Percentiles rank a stretch among this genome's conserved stretches.
Evolutionary conservation across 305 asterid species (phyloP).

Genomic region (Petunia hybrid): DNA sequence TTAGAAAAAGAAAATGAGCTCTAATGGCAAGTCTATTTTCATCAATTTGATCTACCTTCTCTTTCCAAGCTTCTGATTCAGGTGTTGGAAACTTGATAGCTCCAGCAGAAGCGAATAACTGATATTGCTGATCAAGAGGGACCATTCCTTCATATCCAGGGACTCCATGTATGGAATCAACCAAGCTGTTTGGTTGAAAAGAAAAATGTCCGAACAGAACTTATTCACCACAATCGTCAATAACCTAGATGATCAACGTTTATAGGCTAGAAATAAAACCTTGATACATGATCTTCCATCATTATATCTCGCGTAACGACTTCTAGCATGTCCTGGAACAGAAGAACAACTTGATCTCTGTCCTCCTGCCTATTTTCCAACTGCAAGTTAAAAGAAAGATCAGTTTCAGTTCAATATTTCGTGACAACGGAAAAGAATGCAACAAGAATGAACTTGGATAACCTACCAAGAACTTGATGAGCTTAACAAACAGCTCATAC

Average conservation of each 20-base stretch:
- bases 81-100: constrained; percentile 93
- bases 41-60: constrained; percentile 62
- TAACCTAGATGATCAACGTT: neutral
- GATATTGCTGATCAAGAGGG: constrained; percentile 92
- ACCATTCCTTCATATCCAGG: constrained; percentile 84
- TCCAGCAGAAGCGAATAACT: constrained; percentile 98
- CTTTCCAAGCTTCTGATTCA: constrained; percentile 99
- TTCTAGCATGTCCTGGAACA: constrained; percentile 99
- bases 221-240: constrained; percentile 18
- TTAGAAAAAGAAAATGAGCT: constrained; percentile 19
- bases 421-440: neutral
- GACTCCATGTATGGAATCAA: constrained; percentile 88
- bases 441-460: neutral
- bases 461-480: constrained; percentile 94
- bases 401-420: neutral
- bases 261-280: constrained; percentile 48
- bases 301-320: constrained; percentile 95
- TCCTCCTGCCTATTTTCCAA: constrained; percentile 89
- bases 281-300: constrained; percentile 91
- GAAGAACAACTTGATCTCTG: constrained; percentile 97
- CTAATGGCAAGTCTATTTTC: neutral
- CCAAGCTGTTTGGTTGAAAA: constrained; percentile 59
- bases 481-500: constrained; percentile 88
- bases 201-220: constrained; percentile 39
- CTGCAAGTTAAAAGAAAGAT: constrained; percentile 52